Evolutionary conservation across 1,139 yeast genomes (phyloP).

Genomic region (Maudiozyma humilis): DNA sequence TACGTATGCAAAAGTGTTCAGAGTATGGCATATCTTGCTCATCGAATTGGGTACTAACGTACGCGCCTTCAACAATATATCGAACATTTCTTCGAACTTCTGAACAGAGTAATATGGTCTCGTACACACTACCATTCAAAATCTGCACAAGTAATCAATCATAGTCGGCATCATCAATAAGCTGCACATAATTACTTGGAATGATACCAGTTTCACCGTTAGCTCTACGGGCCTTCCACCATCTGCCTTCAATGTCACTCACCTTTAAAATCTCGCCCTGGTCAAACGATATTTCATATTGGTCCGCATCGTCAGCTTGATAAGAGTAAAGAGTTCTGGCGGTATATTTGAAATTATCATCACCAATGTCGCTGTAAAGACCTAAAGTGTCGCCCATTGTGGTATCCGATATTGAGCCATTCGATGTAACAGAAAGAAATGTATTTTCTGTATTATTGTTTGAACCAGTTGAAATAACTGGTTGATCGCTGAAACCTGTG

Average conservation of each 20-base stretch:
- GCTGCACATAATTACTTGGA: slow-evolving; percentile 86
- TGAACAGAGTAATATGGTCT: no score
- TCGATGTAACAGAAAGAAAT: slow-evolving; percentile 27
- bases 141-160: no score
- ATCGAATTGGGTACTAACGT: no score
- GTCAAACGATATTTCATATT: slow-evolving; percentile 81
- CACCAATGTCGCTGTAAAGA: slow-evolving; percentile 31
- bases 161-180: slow-evolving; percentile 34
- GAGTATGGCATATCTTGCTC: no score
- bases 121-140: no score
- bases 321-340: slow-evolving; percentile 85
- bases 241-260: slow-evolving; percentile 88
- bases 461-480: slow-evolving; percentile 4
- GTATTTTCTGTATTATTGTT: slow-evolving; percentile 18
- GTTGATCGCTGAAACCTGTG: neutral
- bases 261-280: slow-evolving; percentile 88
- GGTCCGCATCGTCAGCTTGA: slow-evolving; percentile 90
- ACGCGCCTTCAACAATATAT: no score
- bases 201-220: slow-evolving; percentile 94
- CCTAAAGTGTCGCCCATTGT: slow-evolving; percentile 32
- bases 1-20: no score
- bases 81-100: no score
- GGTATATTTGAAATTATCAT: slow-evolving; percentile 61
- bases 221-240: slow-evolving; percentile 95
- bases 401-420: slow-evolving; percentile 31